phyloP scores from a whole-genome alignment of 495 filamentous ascomycete genomes.

The Viridothelium virens region DNA sequence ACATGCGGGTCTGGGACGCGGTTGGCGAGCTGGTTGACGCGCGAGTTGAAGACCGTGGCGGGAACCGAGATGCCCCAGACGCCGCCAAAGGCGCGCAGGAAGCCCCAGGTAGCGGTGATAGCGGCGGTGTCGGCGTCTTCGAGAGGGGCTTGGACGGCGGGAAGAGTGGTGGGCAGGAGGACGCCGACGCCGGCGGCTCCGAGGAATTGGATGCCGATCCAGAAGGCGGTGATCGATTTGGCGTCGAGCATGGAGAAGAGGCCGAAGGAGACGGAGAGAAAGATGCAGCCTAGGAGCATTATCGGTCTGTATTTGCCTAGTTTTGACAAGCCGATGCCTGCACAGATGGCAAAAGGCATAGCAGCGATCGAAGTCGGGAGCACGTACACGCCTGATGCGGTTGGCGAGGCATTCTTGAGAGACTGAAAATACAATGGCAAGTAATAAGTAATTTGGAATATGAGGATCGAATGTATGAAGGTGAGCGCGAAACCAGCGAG shows the following conservation, averaged over 20 bases:
- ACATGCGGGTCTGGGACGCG: conserved; percentile 26
- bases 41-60: conserved; percentile 49
- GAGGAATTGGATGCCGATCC: conserved; percentile 11
- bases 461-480: conserved; percentile 5
- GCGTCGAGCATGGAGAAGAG: conserved; percentile 13
- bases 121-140: conserved; percentile 36
- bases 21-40: conserved; percentile 31
- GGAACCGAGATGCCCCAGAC: conserved; percentile 49
- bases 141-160: conserved; percentile 19
- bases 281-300: conserved; percentile 10
- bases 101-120: conserved; percentile 41
- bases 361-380: neutral
- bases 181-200: conserved; percentile 8
- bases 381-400: neutral
- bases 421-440: conserved; percentile 13
- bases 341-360: neutral
- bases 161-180: conserved; percentile 13
- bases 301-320: conserved; percentile 14
- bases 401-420: neutral
- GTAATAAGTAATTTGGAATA: conserved; percentile 5
- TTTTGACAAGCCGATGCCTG: conserved; percentile 7
- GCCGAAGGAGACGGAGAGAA: conserved; percentile 10
- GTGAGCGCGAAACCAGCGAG: conserved; percentile 4
- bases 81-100: conserved; percentile 59
- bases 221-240: conserved; percentile 8